Percentiles rank a stretch among this genome's conserved stretches.
phyloP scores from a whole-genome alignment of 2,329 filamentous ascomycete species.

The Malbranchea cinnamomea region DNA sequence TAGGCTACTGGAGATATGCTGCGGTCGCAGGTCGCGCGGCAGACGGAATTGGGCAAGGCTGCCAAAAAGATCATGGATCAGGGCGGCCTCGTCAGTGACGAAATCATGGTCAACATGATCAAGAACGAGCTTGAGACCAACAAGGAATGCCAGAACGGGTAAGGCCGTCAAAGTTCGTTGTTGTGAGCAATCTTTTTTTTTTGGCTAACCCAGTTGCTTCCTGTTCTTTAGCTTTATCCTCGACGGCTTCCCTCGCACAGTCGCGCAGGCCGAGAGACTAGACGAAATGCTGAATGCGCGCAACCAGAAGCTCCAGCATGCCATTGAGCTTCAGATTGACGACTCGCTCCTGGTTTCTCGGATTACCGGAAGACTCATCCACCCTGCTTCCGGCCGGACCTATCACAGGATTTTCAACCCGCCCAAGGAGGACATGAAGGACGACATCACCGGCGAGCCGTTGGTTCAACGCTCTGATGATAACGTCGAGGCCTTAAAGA shows the following conservation, averaged over 20 bases:
- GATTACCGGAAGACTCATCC: constrained; percentile 89
- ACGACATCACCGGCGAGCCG: constrained; percentile 92
- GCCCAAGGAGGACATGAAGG: constrained; percentile 83
- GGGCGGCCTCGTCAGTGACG: constrained; percentile 91
- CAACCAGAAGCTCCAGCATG: constrained; percentile 79
- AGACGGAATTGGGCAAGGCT: constrained; percentile 84
- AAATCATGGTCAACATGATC: constrained; percentile 99
- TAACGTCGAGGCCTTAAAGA: constrained; percentile 90
- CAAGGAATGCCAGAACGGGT: constrained; percentile 93
- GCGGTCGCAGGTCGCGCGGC: constrained; percentile 93
- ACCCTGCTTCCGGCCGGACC: constrained; percentile 87
- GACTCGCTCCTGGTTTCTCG: constrained; percentile 84
- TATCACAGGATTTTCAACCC: constrained; percentile 99
- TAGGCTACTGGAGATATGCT: constrained; percentile 99
- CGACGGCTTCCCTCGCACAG: constrained; percentile 94
- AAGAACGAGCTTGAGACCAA: constrained; percentile 92
- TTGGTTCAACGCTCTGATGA: constrained; percentile 93
- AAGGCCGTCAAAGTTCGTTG: not conserved
- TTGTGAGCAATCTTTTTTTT: not conserved
- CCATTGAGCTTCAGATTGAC: constrained; percentile 92
- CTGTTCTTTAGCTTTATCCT: constrained; percentile 82
- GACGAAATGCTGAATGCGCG: constrained; percentile 75
- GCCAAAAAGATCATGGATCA: constrained; percentile 99
- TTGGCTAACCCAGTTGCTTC: constrained; percentile 5
- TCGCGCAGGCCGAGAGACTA: constrained; percentile 85